Percentiles rank a stretch among this genome's conserved stretches.
Conservation (phyloP, 768 basidiomycete species). For the Rickenella mellea region DNA sequence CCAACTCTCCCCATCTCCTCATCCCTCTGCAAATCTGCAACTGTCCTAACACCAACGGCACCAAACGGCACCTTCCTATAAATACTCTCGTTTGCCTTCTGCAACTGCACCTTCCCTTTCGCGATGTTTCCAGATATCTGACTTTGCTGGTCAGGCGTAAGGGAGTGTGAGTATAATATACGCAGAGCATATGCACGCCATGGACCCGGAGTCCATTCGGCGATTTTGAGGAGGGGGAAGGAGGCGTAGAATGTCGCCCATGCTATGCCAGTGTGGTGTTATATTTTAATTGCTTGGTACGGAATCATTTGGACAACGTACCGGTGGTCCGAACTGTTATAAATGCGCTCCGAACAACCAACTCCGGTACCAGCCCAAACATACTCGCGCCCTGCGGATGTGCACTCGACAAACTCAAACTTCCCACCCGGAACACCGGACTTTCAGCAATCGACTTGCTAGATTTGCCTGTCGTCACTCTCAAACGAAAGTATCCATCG, state of each 20-base stretch:
- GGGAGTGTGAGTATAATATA: slow-evolving; percentile 4
- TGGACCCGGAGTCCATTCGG: slow-evolving; percentile 9
- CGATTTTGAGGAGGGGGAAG: slow-evolving; percentile 9
- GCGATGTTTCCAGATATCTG: slow-evolving; percentile 1
- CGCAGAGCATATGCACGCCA: slow-evolving; percentile 7
- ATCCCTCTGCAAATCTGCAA: slow-evolving; percentile 9
- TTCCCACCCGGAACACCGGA: slow-evolving; percentile 9
- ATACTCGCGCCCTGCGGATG: slow-evolving; percentile 9
- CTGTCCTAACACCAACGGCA: slow-evolving; percentile 9
- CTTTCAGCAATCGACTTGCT: slow-evolving; percentile 5
- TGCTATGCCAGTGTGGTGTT: not conserved
- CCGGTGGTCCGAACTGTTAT: slow-evolving; percentile 1
- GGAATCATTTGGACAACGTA: not conserved
- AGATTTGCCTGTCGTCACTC: slow-evolving; percentile 6
- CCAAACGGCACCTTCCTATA: slow-evolving; percentile 8
- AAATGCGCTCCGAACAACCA: slow-evolving; percentile 5
- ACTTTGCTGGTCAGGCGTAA: slow-evolving; percentile 5
- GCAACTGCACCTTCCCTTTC: slow-evolving; percentile 2
- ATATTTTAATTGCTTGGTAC: no score
- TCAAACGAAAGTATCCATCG: slow-evolving; percentile 10
- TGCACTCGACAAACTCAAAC: slow-evolving; percentile 5
- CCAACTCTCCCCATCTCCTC: slow-evolving; percentile 5
- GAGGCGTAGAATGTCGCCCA: slow-evolving; percentile 9
- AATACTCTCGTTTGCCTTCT: slow-evolving; percentile 5
- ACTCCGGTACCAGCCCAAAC: slow-evolving; percentile 7